These are phyloP conservation scores for Colletotrichum endophyticum DNA, from an alignment of 2,329 filamentous ascomycete genomes.

Conservation along the genomic window DNA sequence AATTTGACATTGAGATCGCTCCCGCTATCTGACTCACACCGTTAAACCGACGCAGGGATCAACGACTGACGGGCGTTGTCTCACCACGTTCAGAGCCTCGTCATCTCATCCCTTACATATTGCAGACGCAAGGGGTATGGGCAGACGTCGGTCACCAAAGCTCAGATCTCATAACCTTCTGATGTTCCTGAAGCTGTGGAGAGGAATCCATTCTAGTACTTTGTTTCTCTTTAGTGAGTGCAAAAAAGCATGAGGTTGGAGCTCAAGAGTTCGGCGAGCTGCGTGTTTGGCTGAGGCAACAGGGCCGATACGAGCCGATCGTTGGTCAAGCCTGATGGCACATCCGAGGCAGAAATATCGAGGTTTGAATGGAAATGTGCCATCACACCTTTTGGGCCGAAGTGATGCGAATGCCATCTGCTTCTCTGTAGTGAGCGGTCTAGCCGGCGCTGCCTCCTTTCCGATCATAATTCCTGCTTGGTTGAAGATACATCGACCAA, in stretches of 20 bases:
- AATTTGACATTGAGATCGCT: neutral
- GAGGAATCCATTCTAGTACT: rapidly evolving
- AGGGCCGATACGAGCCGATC: neutral
- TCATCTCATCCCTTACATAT: neutral
- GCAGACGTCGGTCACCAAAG: neutral
- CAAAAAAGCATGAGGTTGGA: no score
- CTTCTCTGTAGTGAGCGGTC: neutral
- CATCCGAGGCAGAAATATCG: neutral
- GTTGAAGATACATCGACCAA: neutral
- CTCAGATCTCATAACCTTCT: neutral
- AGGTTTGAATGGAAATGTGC: neutral
- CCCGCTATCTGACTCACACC: neutral
- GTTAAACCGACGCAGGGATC: neutral
- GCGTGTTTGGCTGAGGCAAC: neutral
- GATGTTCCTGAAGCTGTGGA: neutral
- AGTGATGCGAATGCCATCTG: neutral
- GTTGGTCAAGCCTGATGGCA: neutral
- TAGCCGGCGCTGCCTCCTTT: neutral
- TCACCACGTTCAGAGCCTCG: neutral
- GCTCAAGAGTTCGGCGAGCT: no score
- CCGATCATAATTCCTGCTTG: neutral
- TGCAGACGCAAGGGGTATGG: neutral
- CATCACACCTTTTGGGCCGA: neutral
- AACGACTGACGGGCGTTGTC: neutral
- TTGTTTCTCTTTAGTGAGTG: neutral